Conservation (phyloP, 345 rosid species). For the Melaleuca alternifolia region DNA sequence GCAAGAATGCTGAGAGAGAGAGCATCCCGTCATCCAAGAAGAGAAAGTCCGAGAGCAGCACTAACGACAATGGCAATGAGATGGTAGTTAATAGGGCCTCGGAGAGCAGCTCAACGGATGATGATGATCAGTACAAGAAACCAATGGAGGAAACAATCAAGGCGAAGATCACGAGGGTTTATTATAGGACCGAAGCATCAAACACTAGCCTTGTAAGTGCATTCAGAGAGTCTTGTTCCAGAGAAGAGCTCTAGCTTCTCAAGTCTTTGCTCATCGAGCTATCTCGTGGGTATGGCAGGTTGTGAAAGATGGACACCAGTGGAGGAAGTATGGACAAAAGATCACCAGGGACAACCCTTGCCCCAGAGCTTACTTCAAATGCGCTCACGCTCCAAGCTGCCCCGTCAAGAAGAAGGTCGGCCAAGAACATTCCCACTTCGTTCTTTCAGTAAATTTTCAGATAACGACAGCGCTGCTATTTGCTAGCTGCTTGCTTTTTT, state of each 20-base stretch:
- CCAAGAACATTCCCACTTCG: not conserved
- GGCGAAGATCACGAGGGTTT: slow-evolving; percentile 49
- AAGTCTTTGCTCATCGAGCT: not conserved
- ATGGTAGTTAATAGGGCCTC: slow-evolving; percentile 30
- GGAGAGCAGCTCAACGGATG: slow-evolving; percentile 82
- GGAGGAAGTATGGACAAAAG: slow-evolving; percentile 98
- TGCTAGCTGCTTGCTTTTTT: not conserved
- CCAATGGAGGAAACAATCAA: slow-evolving; percentile 59
- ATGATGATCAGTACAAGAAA: slow-evolving; percentile 48
- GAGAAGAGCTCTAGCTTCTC: not conserved
- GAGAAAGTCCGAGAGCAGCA: slow-evolving; percentile 36
- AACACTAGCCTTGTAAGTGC: slow-evolving; percentile 58
- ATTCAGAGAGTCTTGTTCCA: not conserved
- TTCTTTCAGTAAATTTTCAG: not conserved
- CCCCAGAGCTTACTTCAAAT: slow-evolving; percentile 94
- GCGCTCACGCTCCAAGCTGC: slow-evolving; percentile 91
- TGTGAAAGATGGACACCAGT: slow-evolving; percentile 92
- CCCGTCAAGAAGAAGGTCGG: slow-evolving; percentile 90
- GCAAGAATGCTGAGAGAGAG: slow-evolving; percentile 31
- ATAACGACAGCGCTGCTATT: not conserved
- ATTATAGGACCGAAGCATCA: slow-evolving; percentile 51
- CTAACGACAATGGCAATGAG: slow-evolving; percentile 4
- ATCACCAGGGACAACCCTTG: slow-evolving; percentile 98
- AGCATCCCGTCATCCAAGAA: slow-evolving; percentile 42
- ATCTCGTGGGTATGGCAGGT: slow-evolving; percentile 17